These are phyloP conservation scores for Ordospora colligata DNA, from an alignment of 371 early-diverging fungal genomes.

Conservation along the genomic window DNA sequence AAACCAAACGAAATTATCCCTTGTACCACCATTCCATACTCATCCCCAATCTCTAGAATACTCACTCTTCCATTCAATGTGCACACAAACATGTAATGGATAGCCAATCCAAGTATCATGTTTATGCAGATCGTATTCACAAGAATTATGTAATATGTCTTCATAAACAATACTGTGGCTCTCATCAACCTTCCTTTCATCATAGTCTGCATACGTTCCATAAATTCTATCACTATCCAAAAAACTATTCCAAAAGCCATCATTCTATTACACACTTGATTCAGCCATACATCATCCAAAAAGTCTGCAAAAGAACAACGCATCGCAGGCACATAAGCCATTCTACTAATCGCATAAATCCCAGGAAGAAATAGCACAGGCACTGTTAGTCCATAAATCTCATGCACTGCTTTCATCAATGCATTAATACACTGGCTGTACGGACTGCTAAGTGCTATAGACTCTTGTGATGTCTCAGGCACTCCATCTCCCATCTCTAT, in stretches of 20 bases:
- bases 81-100: neutral
- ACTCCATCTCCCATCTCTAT: neutral
- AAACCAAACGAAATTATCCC: neutral
- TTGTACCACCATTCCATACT: neutral
- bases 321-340: neutral
- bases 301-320: neutral
- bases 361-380: neutral
- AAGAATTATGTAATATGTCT: neutral
- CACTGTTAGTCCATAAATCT: neutral
- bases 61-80: neutral
- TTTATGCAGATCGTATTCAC: slow-evolving; percentile 1
- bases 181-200: neutral
- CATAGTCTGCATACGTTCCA: neutral
- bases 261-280: neutral
- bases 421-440: too few species aligned
- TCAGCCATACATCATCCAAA: neutral
- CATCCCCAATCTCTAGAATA: neutral
- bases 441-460: neutral
- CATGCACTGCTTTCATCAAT: too few species aligned
- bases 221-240: neutral
- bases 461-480: neutral
- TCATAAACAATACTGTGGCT: neutral
- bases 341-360: neutral
- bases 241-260: neutral
- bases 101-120: neutral